Evolutionary conservation across 225 moss, liverwort and hornwort genomes (phyloP), one percentile per base, ranked within the genome.

Genomic region (Physcomitrium patens): DNA sequence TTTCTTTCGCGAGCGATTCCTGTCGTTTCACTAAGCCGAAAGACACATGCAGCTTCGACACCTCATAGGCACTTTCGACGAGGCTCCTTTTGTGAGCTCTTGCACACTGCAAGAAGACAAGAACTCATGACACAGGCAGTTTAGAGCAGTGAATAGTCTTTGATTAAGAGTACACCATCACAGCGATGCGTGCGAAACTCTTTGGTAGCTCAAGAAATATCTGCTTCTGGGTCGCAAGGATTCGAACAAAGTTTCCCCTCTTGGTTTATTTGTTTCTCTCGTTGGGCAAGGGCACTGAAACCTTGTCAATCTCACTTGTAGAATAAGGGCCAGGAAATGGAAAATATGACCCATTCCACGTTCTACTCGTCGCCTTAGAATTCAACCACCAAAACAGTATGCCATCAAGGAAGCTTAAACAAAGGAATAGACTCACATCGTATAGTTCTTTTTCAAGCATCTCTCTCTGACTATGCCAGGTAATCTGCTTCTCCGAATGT

Each of bases 41-140:
- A 27, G 81, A 67, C 67, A 87, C 84, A 57, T 84, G 78, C 9
- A 87, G 81, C 87, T 87, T 87, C 63, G 87, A 81, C 81, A 84
- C 57, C 74, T 81, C 81, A 64, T 87, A 87, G 17, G 84, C 76
- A 64, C 48, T 76, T 57, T 70, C 73, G 8, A 76, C 76, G 16
- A 76, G 60, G 63, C 81, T 87, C 76, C 81, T 78, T 65, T 84
- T 87, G 67, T 87, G 87, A 43, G 79, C 81, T 73, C 76, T 77
- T 16, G 67, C 48, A 71, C 81, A 79, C 87, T 87, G 81, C 63
- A 46, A 66, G 3, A 23, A 19, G 13, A 54, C 55, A 75, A 22
- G 28, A 60, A 19, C 43, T 1, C 26, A 48, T 76, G 22, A 78
- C 26, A 50, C 20, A 43, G 12, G 51, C 52, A 28, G 23, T 56